Base-by-base conservation (phyloP, 768 basidiomycete species). In the Austroboletus eburneus region DNA sequence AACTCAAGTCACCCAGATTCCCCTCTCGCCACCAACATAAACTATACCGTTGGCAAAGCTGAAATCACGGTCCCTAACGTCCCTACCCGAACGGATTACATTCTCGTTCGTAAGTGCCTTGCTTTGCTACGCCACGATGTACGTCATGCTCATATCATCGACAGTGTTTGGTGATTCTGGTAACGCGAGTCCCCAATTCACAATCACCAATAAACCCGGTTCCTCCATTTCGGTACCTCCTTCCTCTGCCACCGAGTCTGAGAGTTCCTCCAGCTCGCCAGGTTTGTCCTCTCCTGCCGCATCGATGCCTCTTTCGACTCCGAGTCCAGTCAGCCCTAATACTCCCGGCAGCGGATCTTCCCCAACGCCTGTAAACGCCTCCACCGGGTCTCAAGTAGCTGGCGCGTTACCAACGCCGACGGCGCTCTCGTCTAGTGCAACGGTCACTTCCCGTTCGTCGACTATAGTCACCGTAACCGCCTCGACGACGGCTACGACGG, bases 201-300 rank as follows among this genome's bases (percentile, higher is more conserved):
- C 69, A 46, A 71, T 71, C 34, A 64, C 77, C 53, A 77, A 95
- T 30, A 90, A 90, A 54, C 62, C 66, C 22, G 70, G 76, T 46
- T 75, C 73, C 35, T 67, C 62, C 8, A 39, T 56, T 17, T 33
- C 57, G 22, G 25, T 18, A 39, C 12, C 52, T 9, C 35, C 61
- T 5, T 27, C 45, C 18, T 34, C 57, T 38, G 5, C 9, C 6
- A 25, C 50, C 9, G 25, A 6, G 14, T 23, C 50, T 9, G 25
- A 6, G 14, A 32, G 30, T 13, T 32, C 57, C 12, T 30, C 58
- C 10, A 32, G 22, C 39, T 17, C 43, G 13, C 22, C 53, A 32
- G 40, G 25, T 41, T 10, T 50, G 20, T 25, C 45, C 12, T 9
- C 57, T 7, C 18, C 51, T 18, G 14, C 37, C 2, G 13, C 33